phyloP scores from a whole-genome alignment of 2,329 filamentous ascomycete species.

The Plenodomus tracheiphilus region DNA sequence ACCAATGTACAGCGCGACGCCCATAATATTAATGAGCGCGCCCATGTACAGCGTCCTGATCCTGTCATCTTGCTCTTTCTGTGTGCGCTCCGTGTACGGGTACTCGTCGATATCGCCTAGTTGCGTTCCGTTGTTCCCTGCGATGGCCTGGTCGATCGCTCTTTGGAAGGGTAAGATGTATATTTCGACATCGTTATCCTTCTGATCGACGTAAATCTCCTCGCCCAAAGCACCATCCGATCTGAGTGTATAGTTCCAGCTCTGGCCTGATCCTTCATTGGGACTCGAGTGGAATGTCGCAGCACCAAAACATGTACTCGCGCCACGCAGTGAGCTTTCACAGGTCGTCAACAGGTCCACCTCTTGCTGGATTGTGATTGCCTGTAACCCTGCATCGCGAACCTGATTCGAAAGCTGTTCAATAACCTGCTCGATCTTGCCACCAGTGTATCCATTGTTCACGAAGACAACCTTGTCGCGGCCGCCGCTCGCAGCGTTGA shows the following conservation, averaged over 20 bases:
- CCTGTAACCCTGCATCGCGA: constrained; percentile 57
- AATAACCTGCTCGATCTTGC: constrained; percentile 74
- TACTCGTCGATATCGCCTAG: constrained; percentile 62
- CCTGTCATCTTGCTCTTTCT: constrained; percentile 65
- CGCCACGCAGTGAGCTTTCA: constrained; percentile 59
- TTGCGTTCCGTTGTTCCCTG: constrained; percentile 53
- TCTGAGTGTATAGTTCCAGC: constrained; percentile 87
- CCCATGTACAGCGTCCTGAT: constrained; percentile 74
- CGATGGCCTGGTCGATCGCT: constrained; percentile 75
- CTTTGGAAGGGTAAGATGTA: constrained; percentile 80
- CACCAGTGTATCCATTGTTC: constrained; percentile 69
- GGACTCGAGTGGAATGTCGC: constrained; percentile 77
- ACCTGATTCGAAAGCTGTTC: constrained; percentile 63
- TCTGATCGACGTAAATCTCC: constrained; percentile 65
- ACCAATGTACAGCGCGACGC: constrained; percentile 76
- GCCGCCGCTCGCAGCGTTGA: constrained; percentile 60
- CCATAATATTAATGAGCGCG: constrained; percentile 74
- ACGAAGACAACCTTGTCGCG: constrained; percentile 76
- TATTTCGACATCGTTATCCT: constrained; percentile 73
- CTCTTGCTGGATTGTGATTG: constrained; percentile 59
- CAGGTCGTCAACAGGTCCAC: constrained; percentile 66
- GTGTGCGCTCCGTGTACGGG: constrained; percentile 73
- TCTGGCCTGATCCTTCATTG: constrained; percentile 63
- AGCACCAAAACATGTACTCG: constrained; percentile 73
- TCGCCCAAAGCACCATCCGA: constrained; percentile 71